These are phyloP conservation scores for Flaveria trinervia DNA, from an alignment of 129 eudicot species.

Conservation along the genomic window DNA sequence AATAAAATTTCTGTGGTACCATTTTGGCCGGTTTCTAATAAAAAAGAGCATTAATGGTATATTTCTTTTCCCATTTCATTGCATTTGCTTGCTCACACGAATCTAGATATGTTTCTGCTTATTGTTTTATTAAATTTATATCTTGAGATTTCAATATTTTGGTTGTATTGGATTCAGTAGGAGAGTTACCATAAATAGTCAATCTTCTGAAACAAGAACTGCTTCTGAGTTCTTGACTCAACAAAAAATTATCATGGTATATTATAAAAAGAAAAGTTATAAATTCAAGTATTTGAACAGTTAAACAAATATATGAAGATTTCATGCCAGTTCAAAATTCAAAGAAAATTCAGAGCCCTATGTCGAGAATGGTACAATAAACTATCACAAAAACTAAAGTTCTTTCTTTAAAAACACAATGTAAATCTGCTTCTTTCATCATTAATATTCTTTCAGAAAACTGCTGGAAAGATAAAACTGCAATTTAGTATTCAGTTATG, in stretches of 20 bases:
- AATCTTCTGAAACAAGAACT: neutral
- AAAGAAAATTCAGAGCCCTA: neutral
- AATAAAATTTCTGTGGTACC: slow-evolving; percentile 15
- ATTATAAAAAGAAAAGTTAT: neutral
- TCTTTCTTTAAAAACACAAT: neutral
- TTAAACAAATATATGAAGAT: neutral
- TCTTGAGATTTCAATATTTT: neutral
- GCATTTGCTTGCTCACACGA: neutral
- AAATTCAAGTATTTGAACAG: slow-evolving; percentile 11
- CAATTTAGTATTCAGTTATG: slow-evolving; percentile 23
- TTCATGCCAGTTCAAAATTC: neutral
- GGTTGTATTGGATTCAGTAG: neutral
- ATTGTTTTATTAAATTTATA: neutral
- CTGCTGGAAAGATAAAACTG: neutral
- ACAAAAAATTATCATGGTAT: neutral
- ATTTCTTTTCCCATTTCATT: neutral
- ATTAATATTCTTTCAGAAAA: neutral
- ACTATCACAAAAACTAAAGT: slow-evolving; percentile 10
- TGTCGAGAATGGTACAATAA: slow-evolving; percentile 23
- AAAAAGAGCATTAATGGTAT: neutral
- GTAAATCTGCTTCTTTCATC: slow-evolving; percentile 7
- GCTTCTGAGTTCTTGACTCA: neutral
- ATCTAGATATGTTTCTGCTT: neutral
- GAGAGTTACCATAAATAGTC: neutral
- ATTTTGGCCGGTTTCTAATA: slow-evolving; percentile 28